A percentile compares a stretch with the other conserved stretches of the same genome.
phyloP scores from a whole-genome alignment of 306 rosid species.

The Cucurbita moschata region DNA sequence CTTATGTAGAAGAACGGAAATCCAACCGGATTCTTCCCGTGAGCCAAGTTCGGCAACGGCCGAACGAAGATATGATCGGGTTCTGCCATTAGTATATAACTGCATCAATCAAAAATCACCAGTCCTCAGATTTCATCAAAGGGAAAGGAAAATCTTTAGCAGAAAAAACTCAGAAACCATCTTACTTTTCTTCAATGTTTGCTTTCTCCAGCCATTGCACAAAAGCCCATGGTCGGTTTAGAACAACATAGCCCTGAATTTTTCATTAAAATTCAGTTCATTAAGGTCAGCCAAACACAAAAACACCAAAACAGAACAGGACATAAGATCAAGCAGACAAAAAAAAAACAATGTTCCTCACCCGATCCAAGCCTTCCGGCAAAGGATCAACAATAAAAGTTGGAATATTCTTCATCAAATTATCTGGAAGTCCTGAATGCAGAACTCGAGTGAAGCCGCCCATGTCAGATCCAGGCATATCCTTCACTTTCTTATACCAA shows the following conservation, averaged over 20 bases:
- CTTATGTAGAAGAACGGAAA: constrained; percentile 77
- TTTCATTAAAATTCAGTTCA: constrained; percentile 3
- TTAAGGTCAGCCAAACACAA: neutral
- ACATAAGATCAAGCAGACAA: neutral
- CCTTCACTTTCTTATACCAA: constrained; percentile 74
- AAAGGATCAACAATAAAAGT: constrained; percentile 80
- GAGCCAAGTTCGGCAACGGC: constrained; percentile 77
- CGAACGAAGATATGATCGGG: constrained; percentile 78
- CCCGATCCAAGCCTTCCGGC: constrained; percentile 84
- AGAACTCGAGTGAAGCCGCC: constrained; percentile 67
- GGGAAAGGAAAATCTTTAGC: neutral
- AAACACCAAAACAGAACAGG: neutral
- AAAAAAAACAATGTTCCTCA: constrained; percentile 9
- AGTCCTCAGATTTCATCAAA: constrained; percentile 20
- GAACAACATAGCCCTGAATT: constrained; percentile 73
- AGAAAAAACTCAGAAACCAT: neutral
- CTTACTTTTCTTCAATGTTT: constrained; percentile 72
- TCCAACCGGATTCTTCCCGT: constrained; percentile 47
- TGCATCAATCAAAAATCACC: constrained; percentile 37
- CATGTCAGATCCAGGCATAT: constrained; percentile 76
- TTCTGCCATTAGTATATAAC: constrained; percentile 93
- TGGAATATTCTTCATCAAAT: constrained; percentile 74
- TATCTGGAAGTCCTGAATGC: constrained; percentile 66
- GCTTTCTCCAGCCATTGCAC: constrained; percentile 95
- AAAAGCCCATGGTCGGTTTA: constrained; percentile 96